phyloP scores from a whole-genome alignment of 1,139 yeast species.

The Kodamaea plutei region DNA sequence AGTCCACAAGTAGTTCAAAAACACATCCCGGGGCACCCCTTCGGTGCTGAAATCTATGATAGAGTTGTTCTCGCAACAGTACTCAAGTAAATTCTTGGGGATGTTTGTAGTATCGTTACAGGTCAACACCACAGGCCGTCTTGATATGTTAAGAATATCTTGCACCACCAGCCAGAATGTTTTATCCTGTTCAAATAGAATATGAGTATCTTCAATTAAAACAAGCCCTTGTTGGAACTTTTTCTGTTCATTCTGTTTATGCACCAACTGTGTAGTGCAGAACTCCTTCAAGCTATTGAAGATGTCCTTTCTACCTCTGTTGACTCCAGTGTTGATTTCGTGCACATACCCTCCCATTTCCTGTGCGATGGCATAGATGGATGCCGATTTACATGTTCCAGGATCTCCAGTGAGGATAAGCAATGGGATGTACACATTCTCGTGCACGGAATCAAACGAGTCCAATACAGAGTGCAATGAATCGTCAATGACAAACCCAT shows the following conservation, averaged over 20 bases:
- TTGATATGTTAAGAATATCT: constrained; percentile 58
- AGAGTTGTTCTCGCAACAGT: constrained; percentile 41
- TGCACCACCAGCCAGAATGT: constrained; percentile 77
- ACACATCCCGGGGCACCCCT: constrained; percentile 17
- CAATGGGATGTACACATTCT: constrained; percentile 48
- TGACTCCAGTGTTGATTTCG: constrained; percentile 73
- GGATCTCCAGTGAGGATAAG: constrained; percentile 66
- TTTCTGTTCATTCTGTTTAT: constrained; percentile 28
- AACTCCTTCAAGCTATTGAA: constrained; percentile 66
- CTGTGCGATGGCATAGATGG: constrained; percentile 65
- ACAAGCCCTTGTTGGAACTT: constrained; percentile 63
- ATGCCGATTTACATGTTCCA: constrained; percentile 78
- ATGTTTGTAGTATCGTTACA: constrained; percentile 55
- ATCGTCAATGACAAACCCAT: constrained; percentile 33
- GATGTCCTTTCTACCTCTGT: constrained; percentile 71
- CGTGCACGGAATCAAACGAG: constrained; percentile 8
- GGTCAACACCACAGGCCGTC: constrained; percentile 78
- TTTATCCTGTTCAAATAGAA: constrained; percentile 73
- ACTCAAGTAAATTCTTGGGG: constrained; percentile 50
- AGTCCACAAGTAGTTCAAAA: constrained; percentile 36
- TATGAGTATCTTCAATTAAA: constrained; percentile 81
- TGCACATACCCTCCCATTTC: constrained; percentile 70
- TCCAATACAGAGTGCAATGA: constrained; percentile 5
- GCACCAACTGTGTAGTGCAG: constrained; percentile 81
- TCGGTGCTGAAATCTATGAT: constrained; percentile 24